phyloP scores from a whole-genome alignment of 2,329 filamentous ascomycete species.

The Aureobasidium sp. region DNA sequence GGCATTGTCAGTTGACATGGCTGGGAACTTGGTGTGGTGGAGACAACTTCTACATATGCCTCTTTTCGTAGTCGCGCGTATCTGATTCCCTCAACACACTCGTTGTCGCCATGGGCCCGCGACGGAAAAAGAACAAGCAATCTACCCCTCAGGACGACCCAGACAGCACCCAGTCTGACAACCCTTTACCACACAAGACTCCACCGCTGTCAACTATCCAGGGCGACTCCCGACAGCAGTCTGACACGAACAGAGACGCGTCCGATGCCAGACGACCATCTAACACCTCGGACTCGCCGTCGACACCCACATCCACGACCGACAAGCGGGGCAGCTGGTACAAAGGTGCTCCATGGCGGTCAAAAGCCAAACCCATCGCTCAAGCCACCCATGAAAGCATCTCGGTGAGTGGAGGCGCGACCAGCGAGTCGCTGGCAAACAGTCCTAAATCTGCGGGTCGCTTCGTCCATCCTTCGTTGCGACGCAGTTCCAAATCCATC shows the following conservation, averaged over 20 bases:
- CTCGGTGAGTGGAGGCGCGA: conserved; percentile 37
- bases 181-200: not conserved
- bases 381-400: conserved; percentile 42
- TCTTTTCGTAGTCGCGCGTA: not conserved
- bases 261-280: not conserved
- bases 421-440: conserved; percentile 33
- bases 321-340: conserved; percentile 37
- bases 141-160: not conserved
- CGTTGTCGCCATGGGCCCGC: conserved; percentile 14
- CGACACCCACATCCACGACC: not conserved
- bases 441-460: conserved; percentile 20
- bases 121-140: conserved; percentile 37
- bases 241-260: not conserved
- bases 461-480: conserved; percentile 18
- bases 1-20: conserved; percentile 3
- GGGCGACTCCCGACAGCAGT: not conserved
- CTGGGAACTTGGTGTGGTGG: not conserved
- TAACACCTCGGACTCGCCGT: not conserved
- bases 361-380: conserved; percentile 42
- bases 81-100: not conserved
- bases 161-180: conserved; percentile 8
- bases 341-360: conserved; percentile 36
- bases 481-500: conserved; percentile 35
- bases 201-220: not conserved
- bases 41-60: not conserved